A percentile compares a stretch with the other conserved stretches of the same genome.
phyloP scores from a whole-genome alignment of 192 early-diverging fungal genomes.

The Dispira parvispora region DNA sequence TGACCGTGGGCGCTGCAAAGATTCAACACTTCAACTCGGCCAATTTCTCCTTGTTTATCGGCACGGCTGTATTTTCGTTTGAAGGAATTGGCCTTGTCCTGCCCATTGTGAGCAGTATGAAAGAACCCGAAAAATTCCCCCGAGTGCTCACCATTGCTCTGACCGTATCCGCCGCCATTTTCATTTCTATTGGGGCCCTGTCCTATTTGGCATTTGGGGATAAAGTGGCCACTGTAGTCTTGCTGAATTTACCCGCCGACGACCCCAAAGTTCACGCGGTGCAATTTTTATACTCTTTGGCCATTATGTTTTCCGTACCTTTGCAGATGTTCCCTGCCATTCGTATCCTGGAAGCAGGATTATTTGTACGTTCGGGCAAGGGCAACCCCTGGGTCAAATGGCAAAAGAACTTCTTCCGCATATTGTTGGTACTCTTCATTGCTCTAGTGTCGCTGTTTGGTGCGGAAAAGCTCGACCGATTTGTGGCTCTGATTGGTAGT shows the following conservation, averaged over 20 bases:
- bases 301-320: slow-evolving; percentile 87
- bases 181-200: slow-evolving; percentile 61
- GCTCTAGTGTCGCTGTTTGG: slow-evolving; percentile 61
- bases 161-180: slow-evolving; percentile 60
- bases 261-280: slow-evolving; percentile 44
- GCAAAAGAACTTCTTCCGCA: slow-evolving; percentile 72
- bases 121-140: slow-evolving; percentile 75
- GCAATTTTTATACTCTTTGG: slow-evolving; percentile 76
- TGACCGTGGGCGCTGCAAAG: slow-evolving; percentile 46
- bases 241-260: slow-evolving; percentile 68
- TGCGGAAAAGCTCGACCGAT: slow-evolving; percentile 58
- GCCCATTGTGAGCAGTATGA: slow-evolving; percentile 68
- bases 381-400: slow-evolving; percentile 58
- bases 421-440: slow-evolving; percentile 43
- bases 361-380: slow-evolving; percentile 78
- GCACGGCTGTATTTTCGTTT: slow-evolving; percentile 85
- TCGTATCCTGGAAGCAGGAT: slow-evolving; percentile 73
- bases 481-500: slow-evolving; percentile 68
- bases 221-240: slow-evolving; percentile 68
- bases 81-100: slow-evolving; percentile 77
- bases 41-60: slow-evolving; percentile 77
- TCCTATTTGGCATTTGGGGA: slow-evolving; percentile 78
- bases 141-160: slow-evolving; percentile 63
- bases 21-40: slow-evolving; percentile 61
- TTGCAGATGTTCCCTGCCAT: slow-evolving; percentile 86